A percentile compares a stretch with the other conserved stretches of the same genome.
phyloP scores from a whole-genome alignment of 2,329 filamentous ascomycete species.

The Xylaria sp. region DNA sequence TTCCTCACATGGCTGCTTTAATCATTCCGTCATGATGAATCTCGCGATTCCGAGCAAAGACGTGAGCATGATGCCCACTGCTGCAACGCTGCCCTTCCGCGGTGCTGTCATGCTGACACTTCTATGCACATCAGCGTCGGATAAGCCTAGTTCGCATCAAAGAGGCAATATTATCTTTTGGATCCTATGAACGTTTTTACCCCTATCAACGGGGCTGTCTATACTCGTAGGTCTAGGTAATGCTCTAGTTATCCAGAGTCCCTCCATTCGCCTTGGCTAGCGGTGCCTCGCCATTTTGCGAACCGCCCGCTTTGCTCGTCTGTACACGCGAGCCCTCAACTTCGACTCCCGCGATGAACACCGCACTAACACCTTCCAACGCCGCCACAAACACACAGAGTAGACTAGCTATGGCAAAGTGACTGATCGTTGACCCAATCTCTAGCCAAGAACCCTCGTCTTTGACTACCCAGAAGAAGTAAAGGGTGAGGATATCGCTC shows the following conservation, averaged over 20 bases:
- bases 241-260: constrained; percentile 10
- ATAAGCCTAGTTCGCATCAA: no score
- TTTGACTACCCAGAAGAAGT: constrained; percentile 96
- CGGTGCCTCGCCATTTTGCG: constrained; percentile 9
- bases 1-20: not conserved
- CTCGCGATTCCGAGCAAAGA: not conserved
- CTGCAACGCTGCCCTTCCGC: not conserved
- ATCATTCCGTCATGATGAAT: not conserved
- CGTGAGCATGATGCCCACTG: not conserved
- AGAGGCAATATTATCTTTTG: no score
- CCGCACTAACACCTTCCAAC: constrained; percentile 77
- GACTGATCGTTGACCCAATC: constrained; percentile 93
- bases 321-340: constrained; percentile 40
- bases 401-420: constrained; percentile 88
- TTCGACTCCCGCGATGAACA: constrained; percentile 76
- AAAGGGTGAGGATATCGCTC: constrained; percentile 84
- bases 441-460: constrained; percentile 97
- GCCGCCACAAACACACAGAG: constrained; percentile 86
- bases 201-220: constrained; percentile 1
- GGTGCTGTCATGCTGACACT: not conserved
- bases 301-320: constrained; percentile 9
- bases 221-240: not conserved
- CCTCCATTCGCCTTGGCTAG: constrained; percentile 4
- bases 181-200: not conserved
- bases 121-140: not conserved